A percentile compares a stretch with the other conserved stretches of the same genome.
phyloP scores from a whole-genome alignment of 139 green algal species.

The Auxenochlorella protothecoides region DNA sequence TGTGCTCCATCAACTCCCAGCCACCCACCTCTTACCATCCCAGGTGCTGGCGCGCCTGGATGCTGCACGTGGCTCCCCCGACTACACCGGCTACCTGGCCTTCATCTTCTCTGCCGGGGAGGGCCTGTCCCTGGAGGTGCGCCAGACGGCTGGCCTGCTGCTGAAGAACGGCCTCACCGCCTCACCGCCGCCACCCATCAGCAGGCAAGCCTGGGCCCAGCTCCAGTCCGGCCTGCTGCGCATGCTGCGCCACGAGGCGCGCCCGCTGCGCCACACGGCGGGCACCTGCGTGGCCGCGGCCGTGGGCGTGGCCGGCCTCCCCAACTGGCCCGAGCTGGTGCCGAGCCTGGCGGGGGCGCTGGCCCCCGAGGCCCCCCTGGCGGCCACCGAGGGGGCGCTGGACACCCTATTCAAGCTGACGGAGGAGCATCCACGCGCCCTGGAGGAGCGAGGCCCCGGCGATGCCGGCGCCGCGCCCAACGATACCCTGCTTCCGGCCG shows the following conservation, averaged over 20 bases:
- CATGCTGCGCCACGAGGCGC: slow-evolving; percentile 42
- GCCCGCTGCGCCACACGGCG: slow-evolving; percentile 66
- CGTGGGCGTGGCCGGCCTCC: slow-evolving; percentile 39
- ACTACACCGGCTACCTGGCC: slow-evolving; percentile 94
- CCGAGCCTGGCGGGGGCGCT: slow-evolving; percentile 39
- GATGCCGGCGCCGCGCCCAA: slow-evolving; percentile 6
- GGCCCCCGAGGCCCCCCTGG: slow-evolving; percentile 9
- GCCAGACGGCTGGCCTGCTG: slow-evolving; percentile 83
- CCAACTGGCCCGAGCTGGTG: slow-evolving; percentile 73
- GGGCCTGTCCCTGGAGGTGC: slow-evolving; percentile 60
- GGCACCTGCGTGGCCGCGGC: slow-evolving; percentile 54
- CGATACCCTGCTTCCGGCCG: slow-evolving; percentile 51
- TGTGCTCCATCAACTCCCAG: too few relatives aligned
- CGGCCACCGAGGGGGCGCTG: slow-evolving; percentile 70
- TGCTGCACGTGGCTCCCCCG: slow-evolving; percentile 54
- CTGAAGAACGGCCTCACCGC: slow-evolving; percentile 91
- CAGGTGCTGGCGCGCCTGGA: slow-evolving; percentile 83
- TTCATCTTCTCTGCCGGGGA: slow-evolving; percentile 71
- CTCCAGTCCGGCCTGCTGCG: slow-evolving; percentile 52
- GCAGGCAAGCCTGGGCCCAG: not conserved
- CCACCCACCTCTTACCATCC: not conserved
- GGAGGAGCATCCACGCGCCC: slow-evolving; percentile 51
- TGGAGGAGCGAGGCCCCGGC: slow-evolving; percentile 38
- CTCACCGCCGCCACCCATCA: not conserved
- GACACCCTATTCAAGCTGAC: slow-evolving; percentile 82